These are phyloP conservation scores for Ceratobasidium papillatum DNA, from an alignment of 1,284 basidiomycete genomes.

Conservation along the genomic window DNA sequence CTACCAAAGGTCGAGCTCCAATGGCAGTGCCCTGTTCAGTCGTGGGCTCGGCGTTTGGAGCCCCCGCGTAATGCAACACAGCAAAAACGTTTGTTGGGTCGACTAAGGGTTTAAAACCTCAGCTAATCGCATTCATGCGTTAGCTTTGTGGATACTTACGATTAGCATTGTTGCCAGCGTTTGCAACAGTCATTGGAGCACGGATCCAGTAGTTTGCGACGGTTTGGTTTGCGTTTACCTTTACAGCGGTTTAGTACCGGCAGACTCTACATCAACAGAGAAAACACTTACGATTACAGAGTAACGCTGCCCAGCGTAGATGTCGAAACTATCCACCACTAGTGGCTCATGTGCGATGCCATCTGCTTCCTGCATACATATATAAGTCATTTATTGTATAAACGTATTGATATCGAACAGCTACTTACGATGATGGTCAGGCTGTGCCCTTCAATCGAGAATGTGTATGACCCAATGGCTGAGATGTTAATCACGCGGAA, in stretches of 20 bases:
- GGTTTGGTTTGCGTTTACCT: conserved; percentile 32
- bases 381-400: neutral
- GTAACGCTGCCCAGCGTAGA: conserved; percentile 32
- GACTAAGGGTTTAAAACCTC: neutral
- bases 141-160: neutral
- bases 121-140: neutral
- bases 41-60: conserved; percentile 23
- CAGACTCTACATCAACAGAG: neutral
- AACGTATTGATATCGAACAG: neutral
- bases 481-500: conserved; percentile 27
- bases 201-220: conserved; percentile 35
- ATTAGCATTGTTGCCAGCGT: conserved; percentile 20
- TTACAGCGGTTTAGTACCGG: neutral
- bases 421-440: conserved; percentile 25
- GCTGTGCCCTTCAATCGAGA: conserved; percentile 19
- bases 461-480: conserved; percentile 29
- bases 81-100: conserved; percentile 28
- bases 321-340: conserved; percentile 31
- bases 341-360: conserved; percentile 26
- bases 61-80: conserved; percentile 10
- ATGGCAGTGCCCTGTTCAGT: conserved; percentile 27
- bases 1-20: conserved; percentile 6
- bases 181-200: conserved; percentile 26
- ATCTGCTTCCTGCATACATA: conserved; percentile 24
- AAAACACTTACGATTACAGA: conserved; percentile 5